Evolutionary conservation across 176 grass and related monocot species (phyloP).

Genomic region (Thalia dealbata): DNA sequence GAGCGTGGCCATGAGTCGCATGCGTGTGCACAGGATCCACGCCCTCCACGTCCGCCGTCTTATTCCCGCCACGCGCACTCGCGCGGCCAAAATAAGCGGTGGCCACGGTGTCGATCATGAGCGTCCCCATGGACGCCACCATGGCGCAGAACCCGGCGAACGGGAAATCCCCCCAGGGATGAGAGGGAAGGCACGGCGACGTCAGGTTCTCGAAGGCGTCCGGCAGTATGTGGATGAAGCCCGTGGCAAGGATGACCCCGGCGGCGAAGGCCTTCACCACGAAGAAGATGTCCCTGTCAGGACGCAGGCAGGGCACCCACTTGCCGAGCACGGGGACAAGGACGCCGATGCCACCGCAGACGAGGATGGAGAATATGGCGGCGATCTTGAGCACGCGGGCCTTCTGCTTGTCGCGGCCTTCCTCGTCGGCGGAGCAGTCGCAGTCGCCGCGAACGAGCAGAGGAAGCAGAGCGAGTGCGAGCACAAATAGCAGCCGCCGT

Average conservation of each 20-base stretch:
- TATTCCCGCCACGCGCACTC: neutral
- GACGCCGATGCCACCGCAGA: constrained; percentile 32
- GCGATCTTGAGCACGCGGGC: constrained; percentile 40
- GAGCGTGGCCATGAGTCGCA: constrained; percentile 35
- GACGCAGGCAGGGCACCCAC: constrained; percentile 25
- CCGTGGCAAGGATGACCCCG: constrained; percentile 73
- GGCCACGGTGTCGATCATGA: constrained; percentile 1
- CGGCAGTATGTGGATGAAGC: constrained; percentile 63
- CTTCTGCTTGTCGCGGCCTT: constrained; percentile 23
- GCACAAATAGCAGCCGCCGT: neutral
- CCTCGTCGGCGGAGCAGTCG: constrained; percentile 10
- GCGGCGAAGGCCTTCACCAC: constrained; percentile 63
- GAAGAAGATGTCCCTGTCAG: constrained; percentile 48
- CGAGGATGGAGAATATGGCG: constrained; percentile 58
- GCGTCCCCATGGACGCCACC: neutral
- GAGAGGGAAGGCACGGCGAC: neutral
- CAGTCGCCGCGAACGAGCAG: constrained; percentile 15
- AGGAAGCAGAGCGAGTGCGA: constrained; percentile 9
- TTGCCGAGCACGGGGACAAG: constrained; percentile 32
- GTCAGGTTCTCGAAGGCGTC: constrained; percentile 39
- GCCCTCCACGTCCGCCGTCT: neutral
- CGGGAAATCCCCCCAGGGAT: neutral
- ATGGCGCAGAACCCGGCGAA: constrained; percentile 3
- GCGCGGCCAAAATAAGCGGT: neutral
- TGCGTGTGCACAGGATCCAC: constrained; percentile 17